A percentile compares a stretch with the other conserved stretches of the same genome.
phyloP scores from a whole-genome alignment of 495 filamentous ascomycete species.

The Elasticomyces elasticus region DNA sequence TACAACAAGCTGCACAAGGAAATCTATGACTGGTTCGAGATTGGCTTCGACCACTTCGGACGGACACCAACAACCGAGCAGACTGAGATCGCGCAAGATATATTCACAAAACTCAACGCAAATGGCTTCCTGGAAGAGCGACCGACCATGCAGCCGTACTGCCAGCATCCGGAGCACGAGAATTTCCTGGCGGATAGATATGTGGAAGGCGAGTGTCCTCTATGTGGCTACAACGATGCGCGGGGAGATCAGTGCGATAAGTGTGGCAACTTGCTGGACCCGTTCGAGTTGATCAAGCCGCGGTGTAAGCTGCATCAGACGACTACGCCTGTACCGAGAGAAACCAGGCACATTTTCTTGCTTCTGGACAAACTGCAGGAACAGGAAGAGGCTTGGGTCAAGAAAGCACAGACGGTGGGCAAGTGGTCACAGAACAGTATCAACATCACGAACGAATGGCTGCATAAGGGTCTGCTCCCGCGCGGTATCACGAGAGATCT shows the following conservation, averaged over 20 bases:
- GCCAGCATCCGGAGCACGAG: slow-evolving; percentile 55
- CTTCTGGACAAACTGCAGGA: slow-evolving; percentile 69
- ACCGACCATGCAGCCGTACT: slow-evolving; percentile 72
- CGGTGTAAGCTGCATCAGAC: slow-evolving; percentile 82
- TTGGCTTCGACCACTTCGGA: slow-evolving; percentile 76
- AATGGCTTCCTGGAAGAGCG: slow-evolving; percentile 79
- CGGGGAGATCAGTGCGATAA: slow-evolving; percentile 82
- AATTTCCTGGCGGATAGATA: slow-evolving; percentile 88
- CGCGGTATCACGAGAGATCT: slow-evolving; percentile 89
- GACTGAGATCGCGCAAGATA: slow-evolving; percentile 76
- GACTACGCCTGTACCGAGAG: slow-evolving; percentile 59
- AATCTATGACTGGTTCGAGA: slow-evolving; percentile 82
- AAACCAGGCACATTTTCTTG: slow-evolving; percentile 67
- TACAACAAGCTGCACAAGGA: slow-evolving; percentile 76
- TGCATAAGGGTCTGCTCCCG: slow-evolving; percentile 69
- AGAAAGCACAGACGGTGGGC: slow-evolving; percentile 48
- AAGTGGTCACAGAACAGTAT: slow-evolving; percentile 70
- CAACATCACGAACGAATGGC: slow-evolving; percentile 53
- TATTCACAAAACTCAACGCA: slow-evolving; percentile 65
- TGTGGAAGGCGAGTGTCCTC: slow-evolving; percentile 80
- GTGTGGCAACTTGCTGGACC: slow-evolving; percentile 72
- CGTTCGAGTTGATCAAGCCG: slow-evolving; percentile 48
- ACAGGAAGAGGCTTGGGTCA: slow-evolving; percentile 61
- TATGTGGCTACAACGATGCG: slow-evolving; percentile 71
- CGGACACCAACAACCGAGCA: slow-evolving; percentile 72